Conservation (phyloP, 306 rosid genomes). For the Lotus japonicus region DNA sequence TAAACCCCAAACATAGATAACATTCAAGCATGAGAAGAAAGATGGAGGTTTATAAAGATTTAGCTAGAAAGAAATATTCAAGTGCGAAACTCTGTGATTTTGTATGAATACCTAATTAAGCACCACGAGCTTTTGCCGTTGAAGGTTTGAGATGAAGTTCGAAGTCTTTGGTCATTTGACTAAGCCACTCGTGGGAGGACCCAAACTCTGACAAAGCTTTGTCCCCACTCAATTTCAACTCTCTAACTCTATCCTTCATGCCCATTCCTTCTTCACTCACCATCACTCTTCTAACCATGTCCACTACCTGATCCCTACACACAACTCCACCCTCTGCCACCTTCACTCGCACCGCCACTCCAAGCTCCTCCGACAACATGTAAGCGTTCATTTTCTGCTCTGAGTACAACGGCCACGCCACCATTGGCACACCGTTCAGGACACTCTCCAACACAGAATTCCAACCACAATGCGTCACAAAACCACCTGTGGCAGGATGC, state of each 20-base stretch:
- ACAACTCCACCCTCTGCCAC: constrained; percentile 22
- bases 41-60: too few relatives aligned
- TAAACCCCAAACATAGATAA: too few relatives aligned
- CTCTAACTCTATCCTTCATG: constrained; percentile 15
- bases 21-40: too few relatives aligned
- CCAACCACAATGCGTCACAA: constrained; percentile 46
- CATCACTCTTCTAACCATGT: constrained; percentile 40
- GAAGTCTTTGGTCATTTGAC: neutral
- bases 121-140: too few relatives aligned
- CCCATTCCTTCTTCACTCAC: constrained; percentile 26
- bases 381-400: constrained; percentile 61
- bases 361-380: constrained; percentile 35
- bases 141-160: too few relatives aligned
- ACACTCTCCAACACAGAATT: constrained; percentile 51
- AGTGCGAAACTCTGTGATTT: too few relatives aligned
- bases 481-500: constrained; percentile 44
- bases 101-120: too few relatives aligned
- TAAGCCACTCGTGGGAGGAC: constrained; percentile 28
- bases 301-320: constrained; percentile 30
- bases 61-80: too few relatives aligned
- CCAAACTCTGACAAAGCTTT: constrained; percentile 31
- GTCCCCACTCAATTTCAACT: constrained; percentile 16
- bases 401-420: constrained; percentile 66
- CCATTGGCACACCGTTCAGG: constrained; percentile 38
- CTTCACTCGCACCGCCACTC: constrained; percentile 30